Conservation (phyloP, 2,329 filamentous ascomycete genomes). For the Fusarium miscanthi region DNA sequence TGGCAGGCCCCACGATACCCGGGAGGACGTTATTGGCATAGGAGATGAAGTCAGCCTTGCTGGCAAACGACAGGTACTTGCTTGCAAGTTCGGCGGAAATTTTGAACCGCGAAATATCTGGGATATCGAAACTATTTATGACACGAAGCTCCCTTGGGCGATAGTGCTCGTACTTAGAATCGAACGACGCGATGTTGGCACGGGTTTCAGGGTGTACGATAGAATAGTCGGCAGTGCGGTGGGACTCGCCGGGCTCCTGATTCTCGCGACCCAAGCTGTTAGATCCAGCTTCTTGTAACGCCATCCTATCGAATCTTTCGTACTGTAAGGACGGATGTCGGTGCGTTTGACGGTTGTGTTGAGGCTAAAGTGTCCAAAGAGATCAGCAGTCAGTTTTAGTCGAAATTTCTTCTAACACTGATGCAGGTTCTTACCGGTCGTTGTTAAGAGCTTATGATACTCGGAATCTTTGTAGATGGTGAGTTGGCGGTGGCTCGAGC, state of each 20-base stretch:
- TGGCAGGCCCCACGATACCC: not conserved
- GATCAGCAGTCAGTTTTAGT: not conserved
- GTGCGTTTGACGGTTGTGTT: no score
- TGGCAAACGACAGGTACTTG: not conserved
- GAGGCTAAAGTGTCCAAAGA: not conserved
- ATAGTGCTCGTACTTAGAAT: not conserved
- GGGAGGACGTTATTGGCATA: not conserved
- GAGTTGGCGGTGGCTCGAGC: not conserved
- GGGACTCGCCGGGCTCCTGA: not conserved
- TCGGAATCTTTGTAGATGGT: fast-evolving
- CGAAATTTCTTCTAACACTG: fast-evolving
- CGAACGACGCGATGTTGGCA: not conserved
- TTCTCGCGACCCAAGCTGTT: not conserved
- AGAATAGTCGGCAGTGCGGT: not conserved
- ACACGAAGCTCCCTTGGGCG: not conserved
- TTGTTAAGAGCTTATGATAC: not conserved
- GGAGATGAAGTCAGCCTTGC: not conserved
- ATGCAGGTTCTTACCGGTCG: not conserved
- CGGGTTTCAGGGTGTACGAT: not conserved
- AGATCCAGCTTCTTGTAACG: fast-evolving
- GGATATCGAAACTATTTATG: not conserved
- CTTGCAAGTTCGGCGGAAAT: fast-evolving
- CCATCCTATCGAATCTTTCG: not conserved
- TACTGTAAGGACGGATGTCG: fast-evolving
- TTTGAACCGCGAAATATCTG: fast-evolving